A percentile compares a stretch with the other conserved stretches of the same genome.
Evolutionary conservation across 805 yeast species (phyloP).

Genomic region (Teunomyces kruisii): DNA sequence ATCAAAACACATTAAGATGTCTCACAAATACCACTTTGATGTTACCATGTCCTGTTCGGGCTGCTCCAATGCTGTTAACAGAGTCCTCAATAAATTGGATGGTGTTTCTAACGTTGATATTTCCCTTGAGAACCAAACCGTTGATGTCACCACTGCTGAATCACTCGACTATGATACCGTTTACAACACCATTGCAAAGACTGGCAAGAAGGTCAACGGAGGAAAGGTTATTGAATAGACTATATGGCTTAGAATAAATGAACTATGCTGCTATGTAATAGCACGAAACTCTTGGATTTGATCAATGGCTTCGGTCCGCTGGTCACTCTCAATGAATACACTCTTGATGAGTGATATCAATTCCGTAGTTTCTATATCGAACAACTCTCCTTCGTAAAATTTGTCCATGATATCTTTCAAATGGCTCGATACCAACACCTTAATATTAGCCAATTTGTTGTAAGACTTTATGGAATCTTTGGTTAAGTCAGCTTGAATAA

Average conservation of each 20-base stretch:
- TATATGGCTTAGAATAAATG: not conserved
- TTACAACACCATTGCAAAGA: constrained; percentile 77
- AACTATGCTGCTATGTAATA: not conserved
- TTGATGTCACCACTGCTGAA: constrained; percentile 64
- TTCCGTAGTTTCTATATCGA: constrained; percentile 49
- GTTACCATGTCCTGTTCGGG: constrained; percentile 87
- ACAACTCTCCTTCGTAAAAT: constrained; percentile 53
- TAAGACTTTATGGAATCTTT: constrained; percentile 20
- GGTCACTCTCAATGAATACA: constrained; percentile 45
- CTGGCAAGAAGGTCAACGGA: constrained; percentile 79
- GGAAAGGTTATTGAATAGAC: constrained; percentile 55
- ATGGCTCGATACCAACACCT: constrained; percentile 35
- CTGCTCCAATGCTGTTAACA: constrained; percentile 83
- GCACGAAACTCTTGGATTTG: constrained; percentile 47
- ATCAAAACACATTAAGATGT: constrained; percentile 26
- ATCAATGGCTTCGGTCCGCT: constrained; percentile 42
- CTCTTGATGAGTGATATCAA: constrained; percentile 40
- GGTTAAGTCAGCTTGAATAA: constrained; percentile 16
- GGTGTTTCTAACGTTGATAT: constrained; percentile 76
- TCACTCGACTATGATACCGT: constrained; percentile 71
- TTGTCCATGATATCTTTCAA: constrained; percentile 47
- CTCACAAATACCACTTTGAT: constrained; percentile 71
- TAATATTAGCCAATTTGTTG: constrained; percentile 30
- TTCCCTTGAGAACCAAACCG: constrained; percentile 78
- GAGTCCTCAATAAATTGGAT: constrained; percentile 65